Evolutionary conservation across 2,329 filamentous ascomycete species (phyloP).

Genomic region (Fusarium pilosicola): DNA sequence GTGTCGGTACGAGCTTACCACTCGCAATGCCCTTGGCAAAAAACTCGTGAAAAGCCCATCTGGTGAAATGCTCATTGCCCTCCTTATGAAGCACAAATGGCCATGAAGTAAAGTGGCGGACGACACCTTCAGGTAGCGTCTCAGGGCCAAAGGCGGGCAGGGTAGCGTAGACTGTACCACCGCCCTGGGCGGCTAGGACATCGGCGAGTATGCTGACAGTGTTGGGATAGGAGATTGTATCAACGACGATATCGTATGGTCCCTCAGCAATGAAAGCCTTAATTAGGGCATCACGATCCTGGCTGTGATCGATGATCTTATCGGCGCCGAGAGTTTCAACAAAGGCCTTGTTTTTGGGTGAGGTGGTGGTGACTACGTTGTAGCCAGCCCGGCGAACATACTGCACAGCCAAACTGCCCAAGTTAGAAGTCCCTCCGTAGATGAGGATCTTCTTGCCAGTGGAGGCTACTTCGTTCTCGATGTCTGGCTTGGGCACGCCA

Average conservation of each 20-base stretch:
- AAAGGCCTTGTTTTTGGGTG: background rate
- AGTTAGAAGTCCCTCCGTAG: background rate
- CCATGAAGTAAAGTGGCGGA: background rate
- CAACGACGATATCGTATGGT: background rate
- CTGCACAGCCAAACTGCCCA: background rate
- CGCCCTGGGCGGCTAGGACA: background rate
- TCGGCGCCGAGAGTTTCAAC: background rate
- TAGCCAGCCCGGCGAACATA: background rate
- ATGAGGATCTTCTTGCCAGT: background rate
- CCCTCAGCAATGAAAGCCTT: background rate
- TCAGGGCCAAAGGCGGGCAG: background rate
- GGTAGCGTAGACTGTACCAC: background rate
- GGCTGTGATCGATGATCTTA: background rate
- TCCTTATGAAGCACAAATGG: background rate
- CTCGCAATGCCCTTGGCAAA: background rate
- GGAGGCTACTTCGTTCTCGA: background rate
- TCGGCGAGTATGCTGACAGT: background rate
- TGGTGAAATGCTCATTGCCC: background rate
- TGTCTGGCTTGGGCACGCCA: background rate
- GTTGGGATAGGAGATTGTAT: background rate
- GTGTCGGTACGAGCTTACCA: background rate
- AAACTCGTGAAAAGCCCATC: background rate
- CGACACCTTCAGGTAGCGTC: background rate
- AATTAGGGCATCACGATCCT: accelerated
- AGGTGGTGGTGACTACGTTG: background rate